Evolutionary conservation across 192 early-diverging fungal species (phyloP).

Genomic region (Ambispora gerdemannii): DNA sequence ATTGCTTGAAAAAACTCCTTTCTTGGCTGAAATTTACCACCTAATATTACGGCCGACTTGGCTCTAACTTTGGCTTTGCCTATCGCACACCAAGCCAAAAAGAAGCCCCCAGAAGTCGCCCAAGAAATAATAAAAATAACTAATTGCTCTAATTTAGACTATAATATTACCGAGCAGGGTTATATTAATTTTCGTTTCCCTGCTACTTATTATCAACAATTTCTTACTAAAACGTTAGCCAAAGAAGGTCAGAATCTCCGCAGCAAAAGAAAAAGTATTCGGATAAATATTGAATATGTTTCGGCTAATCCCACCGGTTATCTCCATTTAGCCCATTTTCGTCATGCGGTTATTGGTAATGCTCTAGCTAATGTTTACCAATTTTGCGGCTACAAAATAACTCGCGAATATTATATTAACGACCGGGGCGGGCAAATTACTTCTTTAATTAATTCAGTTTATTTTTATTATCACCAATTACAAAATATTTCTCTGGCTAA

Average conservation of each 20-base stretch:
- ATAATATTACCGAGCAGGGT: neutral
- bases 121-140: neutral
- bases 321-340: constrained; percentile 9
- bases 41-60: neutral
- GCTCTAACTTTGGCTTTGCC: constrained; percentile 17
- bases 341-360: constrained; percentile 8
- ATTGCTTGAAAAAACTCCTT: constrained; percentile 22
- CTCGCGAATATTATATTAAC: constrained; percentile 8
- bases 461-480: constrained; percentile 14
- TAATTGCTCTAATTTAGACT: neutral
- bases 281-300: constrained; percentile 6
- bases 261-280: neutral
- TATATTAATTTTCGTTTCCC: constrained; percentile 14
- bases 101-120: neutral
- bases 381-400: neutral
- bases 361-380: constrained; percentile 9
- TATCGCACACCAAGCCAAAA: neutral
- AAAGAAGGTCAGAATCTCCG: neutral
- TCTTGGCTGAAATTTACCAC: neutral
- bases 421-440: constrained; percentile 14
- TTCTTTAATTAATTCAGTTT: constrained; percentile 10
- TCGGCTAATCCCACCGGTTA: constrained; percentile 8
- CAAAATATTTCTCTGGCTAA: neutral
- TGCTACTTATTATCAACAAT: constrained; percentile 2
- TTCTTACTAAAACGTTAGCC: neutral